Conservation (phyloP, 768 basidiomycete genomes). For the Exsudoporus frostii region DNA sequence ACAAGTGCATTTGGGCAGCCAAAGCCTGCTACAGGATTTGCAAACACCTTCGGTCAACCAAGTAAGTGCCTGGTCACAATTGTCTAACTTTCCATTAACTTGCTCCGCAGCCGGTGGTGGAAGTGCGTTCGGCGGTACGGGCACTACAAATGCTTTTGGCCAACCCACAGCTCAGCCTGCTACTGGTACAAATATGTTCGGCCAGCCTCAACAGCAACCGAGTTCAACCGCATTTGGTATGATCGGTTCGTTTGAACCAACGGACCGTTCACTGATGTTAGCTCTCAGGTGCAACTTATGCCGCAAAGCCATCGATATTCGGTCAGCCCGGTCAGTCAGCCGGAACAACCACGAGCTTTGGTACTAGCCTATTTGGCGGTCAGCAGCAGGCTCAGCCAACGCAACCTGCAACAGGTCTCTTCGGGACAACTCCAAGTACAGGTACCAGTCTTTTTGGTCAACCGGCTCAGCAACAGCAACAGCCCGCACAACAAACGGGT, state of each 20-base stretch:
- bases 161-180: constrained; percentile 26
- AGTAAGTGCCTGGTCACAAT: constrained; percentile 10
- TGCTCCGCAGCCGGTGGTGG: constrained; percentile 16
- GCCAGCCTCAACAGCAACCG: constrained; percentile 38
- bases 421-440: constrained; percentile 26
- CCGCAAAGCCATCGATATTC: constrained; percentile 47
- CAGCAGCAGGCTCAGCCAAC: constrained; percentile 27
- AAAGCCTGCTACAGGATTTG: constrained; percentile 33
- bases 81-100: background rate
- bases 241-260: constrained; percentile 29
- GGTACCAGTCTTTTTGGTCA: constrained; percentile 34
- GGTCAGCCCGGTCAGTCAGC: constrained; percentile 45
- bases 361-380: constrained; percentile 26
- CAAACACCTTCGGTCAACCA: constrained; percentile 24
- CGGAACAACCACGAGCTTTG: constrained; percentile 35
- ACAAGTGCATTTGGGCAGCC: constrained; percentile 31
- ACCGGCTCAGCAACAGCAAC: constrained; percentile 29
- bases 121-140: constrained; percentile 21
- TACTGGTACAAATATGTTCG: constrained; percentile 30
- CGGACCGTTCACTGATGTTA: background rate
- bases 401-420: constrained; percentile 26
- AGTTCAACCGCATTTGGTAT: constrained; percentile 38
- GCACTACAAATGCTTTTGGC: constrained; percentile 24
- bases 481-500: constrained; percentile 38
- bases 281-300: constrained; percentile 29